phyloP scores from a whole-genome alignment of 2,329 filamentous ascomycete species.

The Chaetomiaceae sp. region DNA sequence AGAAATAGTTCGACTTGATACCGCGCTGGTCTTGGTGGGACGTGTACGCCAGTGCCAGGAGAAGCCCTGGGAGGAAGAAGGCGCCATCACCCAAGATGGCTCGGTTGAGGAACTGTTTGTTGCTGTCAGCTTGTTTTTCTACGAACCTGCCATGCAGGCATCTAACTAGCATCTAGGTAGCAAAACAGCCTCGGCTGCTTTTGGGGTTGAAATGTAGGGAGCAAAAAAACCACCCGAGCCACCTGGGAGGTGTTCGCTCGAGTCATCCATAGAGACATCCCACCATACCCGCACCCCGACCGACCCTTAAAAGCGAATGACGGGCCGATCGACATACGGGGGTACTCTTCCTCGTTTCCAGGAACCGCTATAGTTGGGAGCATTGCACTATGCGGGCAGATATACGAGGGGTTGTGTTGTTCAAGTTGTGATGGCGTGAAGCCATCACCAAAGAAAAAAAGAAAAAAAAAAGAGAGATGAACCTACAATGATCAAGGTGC shows the following conservation, averaged over 20 bases:
- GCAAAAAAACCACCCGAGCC: conserved; percentile 55
- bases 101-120: conserved; percentile 46
- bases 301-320: conserved; percentile 63
- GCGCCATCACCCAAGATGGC: conserved; percentile 43
- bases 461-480: conserved; percentile 23
- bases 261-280: conserved; percentile 67
- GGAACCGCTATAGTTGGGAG: conserved; percentile 72
- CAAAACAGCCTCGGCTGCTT: conserved; percentile 6
- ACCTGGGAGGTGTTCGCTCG: conserved; percentile 53
- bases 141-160: background rate
- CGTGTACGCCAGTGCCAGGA: conserved; percentile 77
- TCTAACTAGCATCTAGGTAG: background rate
- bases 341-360: conserved; percentile 78
- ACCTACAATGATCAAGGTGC: conserved; percentile 72
- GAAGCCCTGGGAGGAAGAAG: conserved; percentile 59
- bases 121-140: conserved; percentile 19
- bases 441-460: conserved; percentile 6
- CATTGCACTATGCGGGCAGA: conserved; percentile 70
- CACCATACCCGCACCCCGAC: conserved; percentile 69
- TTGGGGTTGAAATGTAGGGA: conserved; percentile 51
- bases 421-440: conserved; percentile 15
- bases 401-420: conserved; percentile 44
- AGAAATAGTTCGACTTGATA: conserved; percentile 69
- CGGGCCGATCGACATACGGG: conserved; percentile 55
- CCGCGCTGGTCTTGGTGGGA: conserved; percentile 81